These are phyloP conservation scores for Myxozyma neglecta DNA, from an alignment of 805 yeast species.

Conservation along the genomic window DNA sequence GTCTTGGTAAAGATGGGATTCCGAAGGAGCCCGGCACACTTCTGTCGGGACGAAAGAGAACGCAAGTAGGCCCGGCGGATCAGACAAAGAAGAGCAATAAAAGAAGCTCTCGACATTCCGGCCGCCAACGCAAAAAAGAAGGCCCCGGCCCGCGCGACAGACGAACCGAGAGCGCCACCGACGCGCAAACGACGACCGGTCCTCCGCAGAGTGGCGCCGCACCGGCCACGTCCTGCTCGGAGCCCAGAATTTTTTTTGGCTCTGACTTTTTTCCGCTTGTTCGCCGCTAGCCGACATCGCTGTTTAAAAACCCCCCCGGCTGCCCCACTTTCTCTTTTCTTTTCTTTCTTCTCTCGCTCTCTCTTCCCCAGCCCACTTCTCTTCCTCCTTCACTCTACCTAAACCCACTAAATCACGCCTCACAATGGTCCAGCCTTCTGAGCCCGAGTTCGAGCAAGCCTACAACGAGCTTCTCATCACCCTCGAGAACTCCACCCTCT, in stretches of 20 bases:
- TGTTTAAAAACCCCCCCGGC: not conserved
- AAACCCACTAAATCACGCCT: not conserved
- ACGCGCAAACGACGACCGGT: not conserved
- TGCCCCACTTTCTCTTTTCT: not conserved
- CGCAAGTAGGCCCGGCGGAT: too few species aligned
- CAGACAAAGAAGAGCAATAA: too few species aligned
- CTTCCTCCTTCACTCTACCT: not conserved
- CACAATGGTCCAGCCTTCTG: conserved; percentile 54
- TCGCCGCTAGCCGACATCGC: too few species aligned
- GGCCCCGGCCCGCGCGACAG: not conserved
- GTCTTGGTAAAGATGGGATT: too few species aligned
- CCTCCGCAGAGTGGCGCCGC: not conserved
- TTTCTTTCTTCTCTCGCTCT: not conserved
- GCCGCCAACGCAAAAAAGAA: not conserved
- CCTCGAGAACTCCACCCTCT: conserved; percentile 85
- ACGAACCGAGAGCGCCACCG: conserved; percentile 11
- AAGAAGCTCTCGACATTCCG: not conserved
- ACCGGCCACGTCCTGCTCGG: not conserved
- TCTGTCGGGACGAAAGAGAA: too few species aligned
- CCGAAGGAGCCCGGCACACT: too few species aligned
- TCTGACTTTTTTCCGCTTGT: too few species aligned
- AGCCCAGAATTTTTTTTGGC: not conserved
- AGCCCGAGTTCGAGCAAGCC: conserved; percentile 99
- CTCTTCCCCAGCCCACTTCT: not conserved
- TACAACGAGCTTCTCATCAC: conserved; percentile 89